Evolutionary conservation across 1,284 basidiomycete genomes (phyloP), one percentile per base, ranked within the genome.

Genomic region (Calocybe gambosa): DNA sequence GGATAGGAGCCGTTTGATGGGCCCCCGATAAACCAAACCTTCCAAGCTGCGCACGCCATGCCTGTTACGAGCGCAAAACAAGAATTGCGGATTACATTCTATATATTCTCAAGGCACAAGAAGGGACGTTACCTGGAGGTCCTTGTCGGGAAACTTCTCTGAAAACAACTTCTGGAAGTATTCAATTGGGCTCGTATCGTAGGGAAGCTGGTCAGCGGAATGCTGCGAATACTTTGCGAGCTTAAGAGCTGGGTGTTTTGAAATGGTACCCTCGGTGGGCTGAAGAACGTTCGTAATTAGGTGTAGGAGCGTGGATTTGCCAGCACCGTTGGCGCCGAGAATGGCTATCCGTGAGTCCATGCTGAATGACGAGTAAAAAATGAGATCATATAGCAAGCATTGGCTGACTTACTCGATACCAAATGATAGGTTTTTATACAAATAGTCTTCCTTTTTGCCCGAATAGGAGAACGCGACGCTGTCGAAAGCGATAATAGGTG

Each of bases 171-270:
- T 63, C 69, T 95, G 91, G 71, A 99, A 88, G 74, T 98, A 93
- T 68, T 99, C 95, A 59, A 99, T 87, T 13, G 95, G 93, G 37
- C 82, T 77, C 68, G 84, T 83, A 59, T 95, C 87, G 70, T 96
- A 98, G 16, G 95, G 96, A 26, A 99, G 80, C 67, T 99, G 96
- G 69, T 99, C 96, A 21, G 96, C 94, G 45, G 89, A 93, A 74
- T 99, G 96, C 73, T 99, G 96, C 31, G 89, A 93, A 78, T 98
- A 99, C 67, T 93, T 94, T 54, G 90, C 93, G 50, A 99, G 82
- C 70, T 99, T 99, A 58, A 99, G 77, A 29, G 77, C 79, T 26
- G 87, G 75, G 67, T 99, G 95, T 58, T 92, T 90, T 42, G 86
- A 88, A 55, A 99, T 67, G 19, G 89, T 89, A 42, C 95, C 95